Evolutionary conservation across 257 asterid genomes (phyloP).

Genomic region (Solanum pimpinellifolium): DNA sequence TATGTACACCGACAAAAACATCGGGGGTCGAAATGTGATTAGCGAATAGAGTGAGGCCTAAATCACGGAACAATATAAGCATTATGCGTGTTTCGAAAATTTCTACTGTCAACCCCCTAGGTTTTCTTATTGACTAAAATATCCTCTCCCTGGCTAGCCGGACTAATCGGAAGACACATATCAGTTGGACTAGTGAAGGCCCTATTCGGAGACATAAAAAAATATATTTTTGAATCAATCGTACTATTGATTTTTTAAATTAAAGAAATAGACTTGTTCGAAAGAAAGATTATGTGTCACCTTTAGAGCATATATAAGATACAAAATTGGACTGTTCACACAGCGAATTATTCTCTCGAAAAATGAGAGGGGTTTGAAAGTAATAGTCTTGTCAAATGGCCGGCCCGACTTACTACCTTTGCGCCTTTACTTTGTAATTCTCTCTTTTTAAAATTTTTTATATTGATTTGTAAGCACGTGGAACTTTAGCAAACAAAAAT

Average conservation of each 20-base stretch:
- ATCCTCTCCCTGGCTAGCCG: background rate
- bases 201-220: too few relatives aligned
- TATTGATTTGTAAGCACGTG: background rate
- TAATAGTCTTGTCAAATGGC: too few relatives aligned
- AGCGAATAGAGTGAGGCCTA: background rate
- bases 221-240: too few relatives aligned
- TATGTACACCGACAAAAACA: background rate
- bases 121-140: background rate
- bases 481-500: background rate
- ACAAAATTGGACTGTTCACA: too few relatives aligned
- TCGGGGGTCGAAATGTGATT: background rate
- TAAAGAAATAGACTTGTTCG: too few relatives aligned
- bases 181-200: too few relatives aligned
- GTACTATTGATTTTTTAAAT: fast-evolving
- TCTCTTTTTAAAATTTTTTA: background rate
- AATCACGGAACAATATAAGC: background rate
- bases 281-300: too few relatives aligned
- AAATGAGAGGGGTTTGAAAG: too few relatives aligned
- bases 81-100: background rate
- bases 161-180: too few relatives aligned
- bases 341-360: too few relatives aligned
- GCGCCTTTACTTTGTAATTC: background rate
- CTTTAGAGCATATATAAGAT: too few relatives aligned
- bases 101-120: background rate
- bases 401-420: too few relatives aligned